Evolutionary conservation across 129 eudicot species (phyloP).

Genomic region (Flaveria ramosissima): DNA sequence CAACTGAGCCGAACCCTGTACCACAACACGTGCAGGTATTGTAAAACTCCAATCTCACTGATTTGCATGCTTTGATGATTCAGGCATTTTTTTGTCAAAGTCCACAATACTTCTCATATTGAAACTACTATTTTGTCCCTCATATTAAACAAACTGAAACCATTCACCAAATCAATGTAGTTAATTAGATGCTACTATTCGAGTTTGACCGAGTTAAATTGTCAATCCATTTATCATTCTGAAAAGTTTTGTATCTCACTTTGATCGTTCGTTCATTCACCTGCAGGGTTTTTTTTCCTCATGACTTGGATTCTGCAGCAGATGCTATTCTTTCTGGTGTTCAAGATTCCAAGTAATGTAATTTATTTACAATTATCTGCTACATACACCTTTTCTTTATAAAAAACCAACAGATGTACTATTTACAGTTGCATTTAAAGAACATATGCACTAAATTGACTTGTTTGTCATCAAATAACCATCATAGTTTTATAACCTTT

Average conservation of each 20-base stretch:
- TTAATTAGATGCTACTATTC: not conserved
- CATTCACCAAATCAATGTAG: not conserved
- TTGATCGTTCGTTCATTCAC: not conserved
- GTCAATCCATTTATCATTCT: not conserved
- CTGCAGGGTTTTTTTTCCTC: conserved; percentile 94
- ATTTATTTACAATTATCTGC: not conserved
- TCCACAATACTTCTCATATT: not conserved
- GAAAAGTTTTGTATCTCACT: not conserved
- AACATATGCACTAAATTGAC: no score
- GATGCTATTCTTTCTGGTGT: conserved; percentile 80
- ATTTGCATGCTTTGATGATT: not conserved
- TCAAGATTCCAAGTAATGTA: conserved; percentile 29
- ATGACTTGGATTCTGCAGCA: conserved; percentile 90
- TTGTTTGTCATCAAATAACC: no score
- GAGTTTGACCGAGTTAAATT: not conserved
- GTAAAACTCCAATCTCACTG: not conserved
- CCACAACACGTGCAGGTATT: conserved; percentile 97
- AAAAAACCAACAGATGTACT: conserved; percentile 4
- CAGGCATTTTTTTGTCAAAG: not conserved
- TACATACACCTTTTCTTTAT: not conserved
- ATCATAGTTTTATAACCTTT: no score
- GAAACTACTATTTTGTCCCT: conserved; percentile 10
- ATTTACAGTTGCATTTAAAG: not conserved
- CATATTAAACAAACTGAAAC: not conserved
- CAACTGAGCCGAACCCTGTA: conserved; percentile 73